Conservation (phyloP, 768 basidiomycete genomes). For the Trametopsis cervina region DNA sequence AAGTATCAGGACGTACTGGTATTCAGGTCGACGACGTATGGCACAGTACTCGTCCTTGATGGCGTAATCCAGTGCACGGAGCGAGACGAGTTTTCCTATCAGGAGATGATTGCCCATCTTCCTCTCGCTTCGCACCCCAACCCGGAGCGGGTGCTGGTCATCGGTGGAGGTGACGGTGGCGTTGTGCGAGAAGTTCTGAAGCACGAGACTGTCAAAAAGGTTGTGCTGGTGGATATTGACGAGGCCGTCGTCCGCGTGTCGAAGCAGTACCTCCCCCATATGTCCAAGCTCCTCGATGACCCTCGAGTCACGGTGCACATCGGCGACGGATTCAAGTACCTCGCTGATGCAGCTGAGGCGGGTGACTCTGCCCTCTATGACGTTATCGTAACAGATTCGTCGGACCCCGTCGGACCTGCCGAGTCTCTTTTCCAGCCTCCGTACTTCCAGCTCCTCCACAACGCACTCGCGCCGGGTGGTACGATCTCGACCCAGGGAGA, state of each 20-base stretch:
- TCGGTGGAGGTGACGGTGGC: constrained; percentile 97
- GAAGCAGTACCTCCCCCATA: constrained; percentile 88
- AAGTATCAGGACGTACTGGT: constrained; percentile 96
- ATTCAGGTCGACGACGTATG: constrained; percentile 92
- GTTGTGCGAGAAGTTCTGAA: constrained; percentile 97
- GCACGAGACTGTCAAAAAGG: constrained; percentile 83
- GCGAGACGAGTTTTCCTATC: constrained; percentile 98
- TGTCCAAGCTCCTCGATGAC: constrained; percentile 77
- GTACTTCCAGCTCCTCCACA: constrained; percentile 91
- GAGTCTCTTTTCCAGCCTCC: constrained; percentile 92
- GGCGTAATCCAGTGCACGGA: constrained; percentile 97
- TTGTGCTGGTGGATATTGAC: constrained; percentile 96
- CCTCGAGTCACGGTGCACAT: constrained; percentile 79
- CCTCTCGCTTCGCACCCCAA: constrained; percentile 96
- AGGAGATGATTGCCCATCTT: constrained; percentile 98
- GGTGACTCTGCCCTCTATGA: constrained; percentile 80
- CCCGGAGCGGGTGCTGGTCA: constrained; percentile 92
- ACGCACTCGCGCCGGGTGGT: constrained; percentile 84
- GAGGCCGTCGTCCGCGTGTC: constrained; percentile 96
- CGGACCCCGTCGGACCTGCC: constrained; percentile 95
- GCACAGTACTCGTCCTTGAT: constrained; percentile 95
- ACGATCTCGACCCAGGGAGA: constrained; percentile 95
- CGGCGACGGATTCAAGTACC: constrained; percentile 96
- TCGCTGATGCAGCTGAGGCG: constrained; percentile 43
- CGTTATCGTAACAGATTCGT: constrained; percentile 97